Conservation (phyloP, 163 green algal genomes). For the Prototheca wickerhamii region DNA sequence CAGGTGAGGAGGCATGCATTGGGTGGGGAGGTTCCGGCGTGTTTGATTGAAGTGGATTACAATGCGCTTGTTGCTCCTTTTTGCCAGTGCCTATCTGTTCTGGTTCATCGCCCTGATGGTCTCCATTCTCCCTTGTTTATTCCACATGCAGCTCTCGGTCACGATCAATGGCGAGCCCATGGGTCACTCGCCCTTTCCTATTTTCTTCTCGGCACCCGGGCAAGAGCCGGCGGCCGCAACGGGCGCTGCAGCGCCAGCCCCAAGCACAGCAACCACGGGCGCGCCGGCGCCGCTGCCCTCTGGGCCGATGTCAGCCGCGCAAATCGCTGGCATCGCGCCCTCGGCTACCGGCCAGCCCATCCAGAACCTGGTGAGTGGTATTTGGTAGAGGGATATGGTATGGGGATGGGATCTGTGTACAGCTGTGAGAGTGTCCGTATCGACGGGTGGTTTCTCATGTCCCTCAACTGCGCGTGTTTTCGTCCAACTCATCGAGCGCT, state of each 20-base stretch:
- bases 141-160: conserved; percentile 24
- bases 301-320: neutral
- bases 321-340: neutral
- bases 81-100: neutral
- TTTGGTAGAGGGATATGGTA: too few relatives aligned
- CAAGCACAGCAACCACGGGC: conserved; percentile 1
- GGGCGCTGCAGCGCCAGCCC: conserved; percentile 3
- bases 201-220: conserved; percentile 69
- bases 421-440: too few relatives aligned
- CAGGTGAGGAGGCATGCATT: conserved; percentile 32
- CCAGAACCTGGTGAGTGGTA: too few relatives aligned
- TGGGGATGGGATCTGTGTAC: too few relatives aligned
- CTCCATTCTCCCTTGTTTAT: neutral
- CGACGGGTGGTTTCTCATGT: too few relatives aligned
- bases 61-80: neutral
- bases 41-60: neutral
- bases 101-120: neutral
- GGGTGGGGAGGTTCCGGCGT: neutral
- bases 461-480: too few relatives aligned
- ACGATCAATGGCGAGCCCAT: conserved; percentile 64
- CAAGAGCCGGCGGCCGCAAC: conserved; percentile 5
- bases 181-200: conserved; percentile 70
- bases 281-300: neutral
- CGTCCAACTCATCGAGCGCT: too few relatives aligned
- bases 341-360: neutral